Base-by-base conservation (phyloP, 2,329 filamentous ascomycete species). In the Stagonosporopsis rhizophila region DNA sequence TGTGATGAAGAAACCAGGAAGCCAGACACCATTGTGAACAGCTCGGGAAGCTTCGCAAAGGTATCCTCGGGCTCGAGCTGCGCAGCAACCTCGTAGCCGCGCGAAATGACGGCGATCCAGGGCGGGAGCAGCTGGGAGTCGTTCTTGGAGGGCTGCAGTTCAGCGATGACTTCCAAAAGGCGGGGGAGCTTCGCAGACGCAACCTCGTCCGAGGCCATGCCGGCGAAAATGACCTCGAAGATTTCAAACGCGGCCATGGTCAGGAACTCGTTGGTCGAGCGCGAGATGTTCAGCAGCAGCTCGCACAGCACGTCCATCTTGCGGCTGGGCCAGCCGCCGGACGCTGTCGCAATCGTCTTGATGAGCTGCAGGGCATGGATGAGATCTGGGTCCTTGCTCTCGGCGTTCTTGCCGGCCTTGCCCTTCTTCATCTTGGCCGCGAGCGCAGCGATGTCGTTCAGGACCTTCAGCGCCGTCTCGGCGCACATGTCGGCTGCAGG, bases 161-260 rank as follows among this genome's bases (percentile, higher is more conserved):
- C 93, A 12, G 89, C 88, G 65, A 99, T 96, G 48, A 95, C 92
- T 62, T 96, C 92, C 68, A 98, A 84, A 12, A 99, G 83, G 53
- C 91, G 86, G 2, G 93, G 92, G 12, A 99, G 83, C 78, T 98
- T 99, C 1, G 91, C 86, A 2, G 92, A 96, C 0, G 93, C 91
- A 44, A 93, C 84, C 64, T 96, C 92, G 64, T 93, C 89, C 0
- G 53, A 6, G 15, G 88, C 86, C 89, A 99, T 93, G 7, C 92
- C 90, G 67, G 90, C 89, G 64, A 99, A 98, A 40, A 98, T 96
- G 75, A 96, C 89, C 75, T 99, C 95, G 69, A 99, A 99, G 4
- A 98, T 94, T 64, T 97, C 94, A 68, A 99, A 97, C 0, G 93
- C 90, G 11, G 91, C 89, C 89, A 98, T 96, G 28, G 93, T 96